These are phyloP conservation scores for Tubosaeta sp. DNA, from an alignment of 768 basidiomycete species.

Conservation along the genomic window DNA sequence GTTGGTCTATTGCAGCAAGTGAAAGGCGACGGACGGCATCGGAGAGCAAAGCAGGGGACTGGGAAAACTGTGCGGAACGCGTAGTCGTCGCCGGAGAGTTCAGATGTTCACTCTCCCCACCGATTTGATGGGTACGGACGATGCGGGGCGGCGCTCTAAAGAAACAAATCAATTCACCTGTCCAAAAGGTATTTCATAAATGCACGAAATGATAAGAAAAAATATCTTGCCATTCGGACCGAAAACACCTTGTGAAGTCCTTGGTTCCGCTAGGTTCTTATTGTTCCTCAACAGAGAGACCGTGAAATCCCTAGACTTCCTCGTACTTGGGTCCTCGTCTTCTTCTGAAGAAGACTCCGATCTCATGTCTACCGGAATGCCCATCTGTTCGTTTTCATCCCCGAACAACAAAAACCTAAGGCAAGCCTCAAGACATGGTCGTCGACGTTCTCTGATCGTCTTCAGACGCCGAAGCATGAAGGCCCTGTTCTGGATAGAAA, in stretches of 20 bases:
- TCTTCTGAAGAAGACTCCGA: slow-evolving; percentile 69
- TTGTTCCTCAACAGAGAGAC: slow-evolving; percentile 55
- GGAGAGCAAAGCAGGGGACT: slow-evolving; percentile 65
- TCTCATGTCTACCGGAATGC: slow-evolving; percentile 38
- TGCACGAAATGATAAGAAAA: not conserved
- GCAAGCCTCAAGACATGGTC: slow-evolving; percentile 84
- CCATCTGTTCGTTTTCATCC: slow-evolving; percentile 51
- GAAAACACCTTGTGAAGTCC: slow-evolving; percentile 85
- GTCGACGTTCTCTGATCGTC: slow-evolving; percentile 60
- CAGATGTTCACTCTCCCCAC: slow-evolving; percentile 42
- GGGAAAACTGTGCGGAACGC: slow-evolving; percentile 37
- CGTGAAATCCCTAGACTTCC: slow-evolving; percentile 46
- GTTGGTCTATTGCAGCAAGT: slow-evolving; percentile 56
- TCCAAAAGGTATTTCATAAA: slow-evolving; percentile 1
- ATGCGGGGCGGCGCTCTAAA: slow-evolving; percentile 73
- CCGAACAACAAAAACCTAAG: slow-evolving; percentile 75
- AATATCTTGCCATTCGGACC: slow-evolving; percentile 71
- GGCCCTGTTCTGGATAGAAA: slow-evolving; percentile 72
- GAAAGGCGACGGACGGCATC: slow-evolving; percentile 69
- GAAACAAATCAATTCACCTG: slow-evolving; percentile 86
- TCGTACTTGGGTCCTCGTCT: slow-evolving; percentile 42
- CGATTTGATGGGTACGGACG: slow-evolving; percentile 45
- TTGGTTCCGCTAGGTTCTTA: slow-evolving; percentile 79
- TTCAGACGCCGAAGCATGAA: slow-evolving; percentile 76
- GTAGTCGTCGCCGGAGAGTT: slow-evolving; percentile 37